Base-by-base conservation (phyloP, 306 rosid genomes). In the Vicia faba region DNA sequence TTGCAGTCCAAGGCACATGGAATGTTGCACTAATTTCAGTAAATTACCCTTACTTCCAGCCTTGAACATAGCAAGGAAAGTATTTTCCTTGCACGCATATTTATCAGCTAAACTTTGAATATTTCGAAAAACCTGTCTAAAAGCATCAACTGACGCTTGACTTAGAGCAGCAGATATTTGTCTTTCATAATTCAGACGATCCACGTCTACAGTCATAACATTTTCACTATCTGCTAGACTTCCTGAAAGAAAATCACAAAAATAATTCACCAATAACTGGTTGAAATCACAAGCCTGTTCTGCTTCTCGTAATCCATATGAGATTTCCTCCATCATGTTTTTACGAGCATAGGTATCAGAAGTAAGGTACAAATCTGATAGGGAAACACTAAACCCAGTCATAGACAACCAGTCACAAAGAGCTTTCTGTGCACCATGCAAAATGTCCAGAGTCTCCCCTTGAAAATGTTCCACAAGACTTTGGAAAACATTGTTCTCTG, bases 11-110 rank as follows among this genome's bases (percentile, higher is more conserved):
- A 93, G 92, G 43, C 99, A 93, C 99, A 93, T 83, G 84, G 89
- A 57, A 23, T 93, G 97, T 54, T 90, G 99, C 66, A 82, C 96
- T 75, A 93, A 60, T 78, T 81, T 93, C 78, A 85, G 66, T 70
- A 93, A 64, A 71, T 88, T 93, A 70, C 99, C 97, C 86, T 93
- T 93, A 86, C 99, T 93, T 80, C 99, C 99, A 66, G 99, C 95
- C 83, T 85, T 93, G 35, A 78, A 61, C 97, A 93, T 93, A n/a
- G 85, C 50, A 46, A 93, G 79, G 31, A 93, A 77, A 29, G 90
- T 55, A 73, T 93, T 90, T 51, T 81, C 86, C 70, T 46, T 79
- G 49, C 73, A 43, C 7, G 87, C 89, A 76, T 86, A 86, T 78
- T 81, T 90, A 49, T 78, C 83, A 56, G 80, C 86, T 76, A 89